These are phyloP conservation scores for Salix koriyanagi DNA, from an alignment of 345 rosid species.

Conservation along the genomic window DNA sequence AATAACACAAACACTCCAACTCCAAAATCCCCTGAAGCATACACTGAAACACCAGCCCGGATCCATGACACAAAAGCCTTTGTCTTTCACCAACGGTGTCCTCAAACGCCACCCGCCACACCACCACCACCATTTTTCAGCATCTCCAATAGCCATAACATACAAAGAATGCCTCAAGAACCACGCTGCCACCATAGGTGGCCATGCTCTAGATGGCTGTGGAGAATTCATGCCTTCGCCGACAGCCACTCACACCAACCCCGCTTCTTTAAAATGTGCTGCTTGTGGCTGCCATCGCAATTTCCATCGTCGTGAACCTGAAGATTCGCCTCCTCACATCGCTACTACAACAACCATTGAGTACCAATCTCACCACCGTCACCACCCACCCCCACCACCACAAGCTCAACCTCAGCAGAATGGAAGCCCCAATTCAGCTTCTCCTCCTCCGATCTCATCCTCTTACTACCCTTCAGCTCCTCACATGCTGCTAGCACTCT, in stretches of 20 bases:
- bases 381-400: slow-evolving; percentile 25
- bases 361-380: slow-evolving; percentile 34
- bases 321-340: slow-evolving; percentile 8
- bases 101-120: slow-evolving; percentile 18
- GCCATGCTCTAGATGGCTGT: slow-evolving; percentile 28
- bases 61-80: slow-evolving; percentile 24
- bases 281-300: slow-evolving; percentile 34
- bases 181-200: slow-evolving; percentile 25
- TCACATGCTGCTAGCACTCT: slow-evolving; percentile 29
- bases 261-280: slow-evolving; percentile 25
- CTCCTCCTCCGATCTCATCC: slow-evolving; percentile 35
- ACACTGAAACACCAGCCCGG: slow-evolving; percentile 18
- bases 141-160: background rate
- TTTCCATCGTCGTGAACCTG: slow-evolving; percentile 33
- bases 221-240: slow-evolving; percentile 33
- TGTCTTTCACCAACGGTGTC: slow-evolving; percentile 29
- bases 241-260: slow-evolving; percentile 14
- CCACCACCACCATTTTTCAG: slow-evolving; percentile 6
- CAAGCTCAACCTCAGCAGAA: slow-evolving; percentile 8
- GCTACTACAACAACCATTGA: slow-evolving; percentile 23
- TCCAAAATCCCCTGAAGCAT: slow-evolving; percentile 26
- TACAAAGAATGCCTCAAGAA: slow-evolving; percentile 30
- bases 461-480: slow-evolving; percentile 35
- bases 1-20: slow-evolving; percentile 7
- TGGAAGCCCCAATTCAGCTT: slow-evolving; percentile 25